Evolutionary conservation across 768 basidiomycete species (phyloP), one percentile per base, ranked within the genome.

Genomic region (Russula griseocarnosa): DNA sequence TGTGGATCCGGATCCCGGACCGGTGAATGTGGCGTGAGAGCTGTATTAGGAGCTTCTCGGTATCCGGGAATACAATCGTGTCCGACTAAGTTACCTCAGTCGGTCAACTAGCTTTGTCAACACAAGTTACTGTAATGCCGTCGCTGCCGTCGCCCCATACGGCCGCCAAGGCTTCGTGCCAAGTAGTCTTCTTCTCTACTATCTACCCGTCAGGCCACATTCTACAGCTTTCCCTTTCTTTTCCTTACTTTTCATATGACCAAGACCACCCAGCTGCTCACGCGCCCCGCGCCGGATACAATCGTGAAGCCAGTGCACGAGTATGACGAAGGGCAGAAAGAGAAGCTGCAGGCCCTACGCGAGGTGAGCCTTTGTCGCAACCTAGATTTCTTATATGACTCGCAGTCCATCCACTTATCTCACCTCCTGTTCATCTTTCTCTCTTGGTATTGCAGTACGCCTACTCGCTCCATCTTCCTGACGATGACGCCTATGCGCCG

Each of bases 401-500:
- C 14, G 5, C 14, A 24, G 26, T 18, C 26, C 11, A 34, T 20
- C 7, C 7, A 14, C 32, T 34, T n/a, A 34, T 14, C 52, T 3
- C 3, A 5, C 20, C 5, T 32, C 0, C 11, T 3, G 1, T 18
- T 5, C 24, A 1, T 3, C 58, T 42, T 36, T 32, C 38, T 18
- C 50, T 28, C 20, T 28, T 16, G 22, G 3, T 22, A 14, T 51
- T 32, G 47, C 67, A 94, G 92, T 89, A 89, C 69, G 84, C 89
- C 32, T 69, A 83, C 26, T 78, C 82, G n/a, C 75, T 89, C 46
- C 70, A 82, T 5, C 78, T 94, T 4, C 87, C 90, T 3, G 68
- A 79, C 42, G 79, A 81, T 14, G 90, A 95, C 70, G 75, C 86
- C 8, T 94, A 94, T 70, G 71, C 85, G 63, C 76, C 80, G 55